Percentiles rank a stretch among this genome's conserved stretches.
Conservation (phyloP, 2,329 filamentous ascomycete genomes). For the Paraphaeosphaeria minitans region DNA sequence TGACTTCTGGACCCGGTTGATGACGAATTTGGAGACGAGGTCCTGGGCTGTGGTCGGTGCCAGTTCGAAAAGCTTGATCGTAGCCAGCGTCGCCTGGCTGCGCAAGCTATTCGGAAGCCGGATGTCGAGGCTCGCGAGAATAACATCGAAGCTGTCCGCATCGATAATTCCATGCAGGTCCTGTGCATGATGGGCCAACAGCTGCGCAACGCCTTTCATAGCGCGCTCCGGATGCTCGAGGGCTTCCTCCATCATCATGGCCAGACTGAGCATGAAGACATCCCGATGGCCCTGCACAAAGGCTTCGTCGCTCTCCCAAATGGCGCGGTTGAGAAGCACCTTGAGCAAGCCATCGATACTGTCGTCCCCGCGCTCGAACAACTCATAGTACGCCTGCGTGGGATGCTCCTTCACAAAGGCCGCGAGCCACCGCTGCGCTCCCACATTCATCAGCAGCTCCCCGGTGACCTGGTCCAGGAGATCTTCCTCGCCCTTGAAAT, state of each 20-base stretch:
- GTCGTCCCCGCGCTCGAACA: constrained; percentile 54
- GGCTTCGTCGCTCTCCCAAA: constrained; percentile 49
- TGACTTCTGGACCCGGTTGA: constrained; percentile 69
- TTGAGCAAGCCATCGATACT: constrained; percentile 52
- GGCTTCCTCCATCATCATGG: constrained; percentile 87
- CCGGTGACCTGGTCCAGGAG: constrained; percentile 49
- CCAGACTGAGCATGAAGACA: constrained; percentile 77
- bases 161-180: constrained; percentile 68
- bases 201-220: constrained; percentile 64
- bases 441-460: constrained; percentile 40
- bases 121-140: constrained; percentile 86
- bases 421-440: constrained; percentile 50
- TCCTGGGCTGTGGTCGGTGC: constrained; percentile 72
- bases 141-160: constrained; percentile 77
- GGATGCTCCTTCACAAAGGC: constrained; percentile 44
- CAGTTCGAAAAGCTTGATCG: constrained; percentile 81
- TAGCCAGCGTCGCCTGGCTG: constrained; percentile 80
- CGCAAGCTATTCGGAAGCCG: constrained; percentile 74
- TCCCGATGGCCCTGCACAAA: constrained; percentile 59
- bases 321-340: constrained; percentile 48
- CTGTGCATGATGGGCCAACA: constrained; percentile 61
- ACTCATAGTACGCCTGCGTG: constrained; percentile 50
- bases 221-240: constrained; percentile 70
- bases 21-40: constrained; percentile 76
- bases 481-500: constrained; percentile 49